A percentile compares a stretch with the other conserved stretches of the same genome.
Evolutionary conservation across 768 basidiomycete species (phyloP).

Genomic region (Pisolithus orientalis): DNA sequence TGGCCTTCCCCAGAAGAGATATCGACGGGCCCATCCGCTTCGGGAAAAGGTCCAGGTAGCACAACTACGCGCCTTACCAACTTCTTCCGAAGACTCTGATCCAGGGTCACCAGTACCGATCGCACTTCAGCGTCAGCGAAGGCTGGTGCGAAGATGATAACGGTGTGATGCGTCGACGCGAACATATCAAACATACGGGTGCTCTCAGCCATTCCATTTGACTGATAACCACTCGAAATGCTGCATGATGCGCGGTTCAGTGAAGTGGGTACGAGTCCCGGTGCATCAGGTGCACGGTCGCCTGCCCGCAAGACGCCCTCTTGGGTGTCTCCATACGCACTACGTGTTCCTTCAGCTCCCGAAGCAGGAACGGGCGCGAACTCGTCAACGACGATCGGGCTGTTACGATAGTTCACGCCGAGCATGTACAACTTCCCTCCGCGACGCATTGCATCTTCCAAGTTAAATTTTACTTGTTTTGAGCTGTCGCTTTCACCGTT

Average conservation of each 20-base stretch:
- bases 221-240: no score
- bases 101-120: neutral
- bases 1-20: neutral
- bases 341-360: neutral
- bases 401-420: constrained; percentile 22
- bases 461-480: neutral
- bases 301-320: neutral
- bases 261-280: neutral
- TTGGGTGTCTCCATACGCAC: neutral
- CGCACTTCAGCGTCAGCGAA: neutral
- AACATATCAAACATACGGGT: neutral
- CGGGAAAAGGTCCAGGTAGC: neutral
- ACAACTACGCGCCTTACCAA: neutral
- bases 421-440: constrained; percentile 9
- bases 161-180: constrained; percentile 28
- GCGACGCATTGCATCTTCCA: neutral
- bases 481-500: neutral
- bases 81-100: neutral
- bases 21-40: no score
- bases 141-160: constrained; percentile 32
- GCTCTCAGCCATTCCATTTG: no score
- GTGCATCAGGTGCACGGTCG: neutral
- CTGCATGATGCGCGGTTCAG: no score
- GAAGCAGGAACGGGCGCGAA: neutral
- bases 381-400: constrained; percentile 19